phyloP scores from a whole-genome alignment of 169 alveolate genomes.

The Eimeria zaria region DNA sequence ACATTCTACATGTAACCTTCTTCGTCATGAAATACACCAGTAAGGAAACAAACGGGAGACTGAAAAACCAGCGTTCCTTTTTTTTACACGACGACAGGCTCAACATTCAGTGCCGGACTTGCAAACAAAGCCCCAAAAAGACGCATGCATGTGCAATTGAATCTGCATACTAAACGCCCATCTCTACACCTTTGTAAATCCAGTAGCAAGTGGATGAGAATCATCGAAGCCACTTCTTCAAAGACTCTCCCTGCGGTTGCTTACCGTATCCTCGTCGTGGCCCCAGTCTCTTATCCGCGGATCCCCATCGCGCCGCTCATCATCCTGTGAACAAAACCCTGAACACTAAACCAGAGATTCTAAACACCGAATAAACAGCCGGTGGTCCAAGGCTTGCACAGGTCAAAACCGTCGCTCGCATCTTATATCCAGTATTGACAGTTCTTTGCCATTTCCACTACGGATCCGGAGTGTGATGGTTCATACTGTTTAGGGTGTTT shows the following conservation, averaged over 20 bases:
- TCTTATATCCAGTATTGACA: background rate
- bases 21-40: no score
- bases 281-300: conserved; percentile 70
- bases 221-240: background rate
- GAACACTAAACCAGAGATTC: background rate
- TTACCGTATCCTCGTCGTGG: conserved; percentile 67
- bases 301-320: conserved; percentile 68
- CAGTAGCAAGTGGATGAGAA: background rate
- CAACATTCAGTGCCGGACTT: background rate
- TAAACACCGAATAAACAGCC: no score
- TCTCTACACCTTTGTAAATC: background rate
- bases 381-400: background rate
- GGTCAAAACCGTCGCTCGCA: background rate
- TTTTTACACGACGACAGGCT: background rate
- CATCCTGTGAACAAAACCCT: conserved; percentile 60
- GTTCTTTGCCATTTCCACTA: background rate
- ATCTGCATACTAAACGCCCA: background rate
- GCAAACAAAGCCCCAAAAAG: background rate
- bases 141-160: background rate
- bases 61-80: background rate
- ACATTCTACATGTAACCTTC: background rate
- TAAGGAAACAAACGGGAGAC: background rate
- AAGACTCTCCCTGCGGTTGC: background rate
- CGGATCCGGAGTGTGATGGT: background rate
- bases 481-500: background rate